A percentile compares a stretch with the other conserved stretches of the same genome.
phyloP scores from a whole-genome alignment of 371 early-diverging fungal genomes.

The Apophysomyces trapeziformis region DNA sequence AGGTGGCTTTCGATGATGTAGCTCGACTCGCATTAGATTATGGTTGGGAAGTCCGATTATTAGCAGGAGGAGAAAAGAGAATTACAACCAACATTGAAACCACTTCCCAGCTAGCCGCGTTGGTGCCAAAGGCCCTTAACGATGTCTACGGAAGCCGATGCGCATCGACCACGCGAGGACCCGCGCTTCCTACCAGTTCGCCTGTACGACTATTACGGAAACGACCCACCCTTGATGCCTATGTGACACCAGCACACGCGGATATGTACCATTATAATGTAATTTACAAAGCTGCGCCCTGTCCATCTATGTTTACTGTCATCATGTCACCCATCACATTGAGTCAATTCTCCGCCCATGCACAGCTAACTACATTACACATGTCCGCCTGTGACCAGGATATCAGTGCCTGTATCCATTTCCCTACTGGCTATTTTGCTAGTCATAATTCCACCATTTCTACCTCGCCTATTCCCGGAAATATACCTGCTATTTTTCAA shows the following conservation, averaged over 20 bases:
- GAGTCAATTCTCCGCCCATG: conserved; percentile 11
- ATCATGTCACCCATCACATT: conserved; percentile 17
- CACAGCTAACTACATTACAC: conserved; percentile 5
- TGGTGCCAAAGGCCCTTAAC: conserved; percentile 23
- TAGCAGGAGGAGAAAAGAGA: conserved; percentile 24
- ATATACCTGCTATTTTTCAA: background rate
- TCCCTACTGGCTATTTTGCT: conserved; percentile 1
- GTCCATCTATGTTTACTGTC: conserved; percentile 21
- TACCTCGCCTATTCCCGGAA: background rate
- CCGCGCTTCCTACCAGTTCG: background rate
- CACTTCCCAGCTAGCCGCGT: conserved; percentile 24
- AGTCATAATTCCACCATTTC: background rate
- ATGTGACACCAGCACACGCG: conserved; percentile 16
- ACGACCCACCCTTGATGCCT: conserved; percentile 15
- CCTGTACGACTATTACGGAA: conserved; percentile 13
- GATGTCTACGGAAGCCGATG: conserved; percentile 22
- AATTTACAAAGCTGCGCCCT: conserved; percentile 14
- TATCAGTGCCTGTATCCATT: background rate
- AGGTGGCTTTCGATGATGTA: conserved; percentile 25
- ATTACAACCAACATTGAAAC: conserved; percentile 28
- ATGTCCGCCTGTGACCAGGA: background rate
- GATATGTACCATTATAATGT: conserved; percentile 8
- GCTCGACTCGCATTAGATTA: conserved; percentile 25
- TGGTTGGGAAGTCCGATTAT: conserved; percentile 26
- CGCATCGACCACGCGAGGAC: background rate